Percentiles rank a stretch among this genome's conserved stretches.
These are phyloP conservation scores for Olyra latifolia DNA, from an alignment of 176 grass and related monocot species.

Conservation along the genomic window DNA sequence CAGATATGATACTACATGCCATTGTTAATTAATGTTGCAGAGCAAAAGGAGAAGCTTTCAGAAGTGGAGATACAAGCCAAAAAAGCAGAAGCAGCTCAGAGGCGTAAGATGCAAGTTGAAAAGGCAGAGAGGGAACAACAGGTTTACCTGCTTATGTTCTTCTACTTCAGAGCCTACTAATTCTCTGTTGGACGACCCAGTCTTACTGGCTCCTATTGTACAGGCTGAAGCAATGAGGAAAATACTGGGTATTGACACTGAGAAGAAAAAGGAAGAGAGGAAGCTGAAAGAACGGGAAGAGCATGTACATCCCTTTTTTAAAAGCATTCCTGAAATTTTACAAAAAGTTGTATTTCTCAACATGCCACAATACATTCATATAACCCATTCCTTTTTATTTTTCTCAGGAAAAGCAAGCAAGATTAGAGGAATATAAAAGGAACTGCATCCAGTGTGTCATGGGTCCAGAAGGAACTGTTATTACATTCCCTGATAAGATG, in stretches of 20 bases:
- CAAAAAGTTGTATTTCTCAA: neutral
- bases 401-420: slow-evolving; percentile 51
- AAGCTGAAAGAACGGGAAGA: slow-evolving; percentile 60
- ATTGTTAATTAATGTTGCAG: slow-evolving; percentile 45
- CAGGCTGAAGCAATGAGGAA: slow-evolving; percentile 57
- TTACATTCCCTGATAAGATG: slow-evolving; percentile 60
- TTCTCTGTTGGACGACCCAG: neutral
- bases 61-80: slow-evolving; percentile 86
- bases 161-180: neutral
- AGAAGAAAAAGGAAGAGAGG: slow-evolving; percentile 72
- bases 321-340: neutral
- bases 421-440: slow-evolving; percentile 42
- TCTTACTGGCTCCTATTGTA: neutral
- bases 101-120: slow-evolving; percentile 97
- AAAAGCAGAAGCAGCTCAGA: slow-evolving; percentile 91
- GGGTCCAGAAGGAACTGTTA: slow-evolving; percentile 53
- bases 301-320: slow-evolving; percentile 29
- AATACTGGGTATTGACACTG: slow-evolving; percentile 73
- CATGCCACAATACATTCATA: slow-evolving; percentile 2
- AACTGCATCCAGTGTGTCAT: slow-evolving; percentile 59
- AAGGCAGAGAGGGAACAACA: slow-evolving; percentile 77
- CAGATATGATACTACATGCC: slow-evolving; percentile 23
- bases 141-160: slow-evolving; percentile 49
- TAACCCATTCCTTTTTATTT: neutral
- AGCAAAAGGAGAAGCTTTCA: slow-evolving; percentile 80